Conservation (phyloP, 2,329 filamentous ascomycete species). For the Calonectria pseudoreteaudii region DNA sequence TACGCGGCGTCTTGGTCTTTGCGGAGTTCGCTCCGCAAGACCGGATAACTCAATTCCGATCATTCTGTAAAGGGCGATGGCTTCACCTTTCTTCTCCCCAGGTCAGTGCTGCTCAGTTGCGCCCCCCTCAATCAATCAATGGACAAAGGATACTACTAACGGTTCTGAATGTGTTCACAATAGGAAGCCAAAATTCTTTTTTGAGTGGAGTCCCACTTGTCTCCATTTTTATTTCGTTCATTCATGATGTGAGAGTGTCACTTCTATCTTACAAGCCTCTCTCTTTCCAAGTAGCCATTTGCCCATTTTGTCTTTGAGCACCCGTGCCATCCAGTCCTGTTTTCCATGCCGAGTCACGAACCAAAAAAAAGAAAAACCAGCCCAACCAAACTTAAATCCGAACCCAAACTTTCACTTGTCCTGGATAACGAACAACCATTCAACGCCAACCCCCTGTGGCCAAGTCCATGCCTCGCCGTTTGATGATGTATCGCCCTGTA, state of each 20-base stretch:
- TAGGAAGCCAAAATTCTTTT: neutral
- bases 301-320: neutral
- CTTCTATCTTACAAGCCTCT: neutral
- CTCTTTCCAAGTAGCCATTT: neutral
- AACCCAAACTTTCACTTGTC: neutral
- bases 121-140: neutral
- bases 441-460: constrained; percentile 14
- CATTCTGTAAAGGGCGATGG: constrained; percentile 85
- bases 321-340: constrained; percentile 9
- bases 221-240: constrained; percentile 20
- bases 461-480: neutral
- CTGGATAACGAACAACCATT: neutral
- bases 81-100: constrained; percentile 50
- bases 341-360: neutral
- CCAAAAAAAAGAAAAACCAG: neutral
- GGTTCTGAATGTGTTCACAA: neutral
- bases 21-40: constrained; percentile 32
- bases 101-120: constrained; percentile 39
- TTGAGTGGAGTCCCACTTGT: constrained; percentile 15
- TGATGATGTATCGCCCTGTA: neutral
- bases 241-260: constrained; percentile 15
- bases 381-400: neutral
- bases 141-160: constrained; percentile 45
- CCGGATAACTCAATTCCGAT: constrained; percentile 88
- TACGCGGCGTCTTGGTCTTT: constrained; percentile 77